These are phyloP conservation scores for Tetraselmis striata DNA, from an alignment of 139 green algal genomes.

Conservation along the genomic window DNA sequence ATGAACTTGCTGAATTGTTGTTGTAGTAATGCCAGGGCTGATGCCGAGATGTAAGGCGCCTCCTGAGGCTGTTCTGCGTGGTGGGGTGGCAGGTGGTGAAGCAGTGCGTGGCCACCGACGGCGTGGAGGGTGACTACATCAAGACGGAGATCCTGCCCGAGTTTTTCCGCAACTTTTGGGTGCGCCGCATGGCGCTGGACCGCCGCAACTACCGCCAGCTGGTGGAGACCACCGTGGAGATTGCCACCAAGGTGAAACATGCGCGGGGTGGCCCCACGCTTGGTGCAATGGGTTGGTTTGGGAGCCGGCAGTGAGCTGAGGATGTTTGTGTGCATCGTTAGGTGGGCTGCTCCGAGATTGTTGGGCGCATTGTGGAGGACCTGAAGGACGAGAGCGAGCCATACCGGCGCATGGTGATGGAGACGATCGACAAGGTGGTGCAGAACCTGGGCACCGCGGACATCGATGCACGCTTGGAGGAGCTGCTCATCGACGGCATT, in stretches of 20 bases:
- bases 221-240: conserved; percentile 91
- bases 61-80: conserved; percentile 1
- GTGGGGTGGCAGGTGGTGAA: conserved; percentile 76
- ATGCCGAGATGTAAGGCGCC: too few species aligned
- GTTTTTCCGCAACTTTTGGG: conserved; percentile 98
- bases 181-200: conserved; percentile 95
- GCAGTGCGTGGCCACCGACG: conserved; percentile 94
- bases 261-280: too few species aligned
- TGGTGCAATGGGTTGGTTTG: conserved; percentile 14
- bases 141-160: conserved; percentile 84
- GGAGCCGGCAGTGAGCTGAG: too few species aligned
- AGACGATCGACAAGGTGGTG: conserved; percentile 93
- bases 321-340: too few species aligned
- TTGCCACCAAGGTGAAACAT: conserved; percentile 66
- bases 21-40: too few species aligned
- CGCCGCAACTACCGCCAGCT: conserved; percentile 82
- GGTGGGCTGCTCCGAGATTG: conserved; percentile 80
- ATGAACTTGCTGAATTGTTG: too few species aligned
- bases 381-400: conserved; percentile 98
- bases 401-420: conserved; percentile 96
- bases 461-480: conserved; percentile 92
- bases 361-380: conserved; percentile 92
- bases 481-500: conserved; percentile 96
- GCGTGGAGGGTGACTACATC: conserved; percentile 93
- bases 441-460: conserved; percentile 78